Conservation (phyloP, 225 moss, liverwort and hornwort species). For the Bryum argenteum region DNA sequence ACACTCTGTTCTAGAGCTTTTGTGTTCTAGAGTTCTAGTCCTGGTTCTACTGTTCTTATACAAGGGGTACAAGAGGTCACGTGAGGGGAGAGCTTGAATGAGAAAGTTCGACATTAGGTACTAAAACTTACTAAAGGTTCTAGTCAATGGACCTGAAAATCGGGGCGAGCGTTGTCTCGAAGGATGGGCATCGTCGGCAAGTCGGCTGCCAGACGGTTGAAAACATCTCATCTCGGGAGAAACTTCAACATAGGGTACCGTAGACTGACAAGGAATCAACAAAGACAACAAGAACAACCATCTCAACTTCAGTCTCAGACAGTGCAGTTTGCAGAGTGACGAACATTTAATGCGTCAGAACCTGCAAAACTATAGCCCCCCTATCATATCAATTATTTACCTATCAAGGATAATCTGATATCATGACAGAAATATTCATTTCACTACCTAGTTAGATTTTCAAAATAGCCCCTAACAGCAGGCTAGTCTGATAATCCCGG, state of each 20-base stretch:
- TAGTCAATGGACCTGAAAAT: slow-evolving; percentile 14
- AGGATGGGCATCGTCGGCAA: slow-evolving; percentile 20
- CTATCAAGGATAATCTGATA: slow-evolving; percentile 19
- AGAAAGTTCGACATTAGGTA: slow-evolving; percentile 15
- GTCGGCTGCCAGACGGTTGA: slow-evolving; percentile 5
- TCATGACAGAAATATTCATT: slow-evolving; percentile 17
- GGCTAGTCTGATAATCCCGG: slow-evolving; percentile 12
- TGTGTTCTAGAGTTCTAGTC: too few species aligned
- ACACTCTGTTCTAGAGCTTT: too few species aligned
- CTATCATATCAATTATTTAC: neutral
- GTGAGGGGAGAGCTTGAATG: slow-evolving; percentile 14
- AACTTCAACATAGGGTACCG: neutral
- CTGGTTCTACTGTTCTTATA: too few species aligned
- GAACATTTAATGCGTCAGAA: neutral
- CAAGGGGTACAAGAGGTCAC: neutral
- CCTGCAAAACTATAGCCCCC: neutral
- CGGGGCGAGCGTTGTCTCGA: neutral
- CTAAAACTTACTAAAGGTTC: neutral
- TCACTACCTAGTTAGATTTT: neutral
- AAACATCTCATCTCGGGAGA: slow-evolving; percentile 9
- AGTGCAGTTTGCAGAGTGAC: neutral
- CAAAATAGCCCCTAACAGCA: slow-evolving; percentile 27
- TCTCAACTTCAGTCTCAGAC: neutral
- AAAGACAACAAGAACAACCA: neutral
- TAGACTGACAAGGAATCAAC: neutral